Evolutionary conservation across 2,329 filamentous ascomycete species (phyloP), one percentile per base, ranked within the genome.

Genomic region (Emmonsia crescens): DNA sequence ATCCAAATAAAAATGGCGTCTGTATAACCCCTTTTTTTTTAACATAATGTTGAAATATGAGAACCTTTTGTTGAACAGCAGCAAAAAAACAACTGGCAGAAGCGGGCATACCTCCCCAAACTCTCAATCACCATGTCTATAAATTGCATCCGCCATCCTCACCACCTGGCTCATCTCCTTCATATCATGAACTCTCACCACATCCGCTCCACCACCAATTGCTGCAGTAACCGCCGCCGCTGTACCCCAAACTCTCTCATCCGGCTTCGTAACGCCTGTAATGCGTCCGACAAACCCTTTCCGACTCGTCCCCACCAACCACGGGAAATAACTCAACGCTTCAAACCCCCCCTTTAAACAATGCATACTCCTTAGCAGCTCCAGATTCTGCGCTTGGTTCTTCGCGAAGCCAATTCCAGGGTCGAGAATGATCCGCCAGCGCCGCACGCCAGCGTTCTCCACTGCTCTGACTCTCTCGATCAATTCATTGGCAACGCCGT

Each of bases 391-490:
- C 48, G 82, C 79, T 60, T 82, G 80, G 0, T 84, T 86, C 78
- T 99, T 99, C 61, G 94, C 91, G 72, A 99, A 99, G 0, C 94
- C 94, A 38, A 99, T 83, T 0, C 94, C 94, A 0, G 94, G 94
- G 72, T 99, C 94, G 1, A 97, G 84, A 40, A 97, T 86, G 66
- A 99, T 95, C 66, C 93, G 89, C 94, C 94, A 99, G 57, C 92
- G 86, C 3, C 89, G 83, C 51, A 99, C 83, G 0, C 94, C 94
- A 0, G 91, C 91, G 16, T 79, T 81, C 73, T 95, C 77, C n/a
- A 94, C 94, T 1, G 84, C 89, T 0, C 78, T 77, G 5, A 97
- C 82, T 19, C 92, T 87, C 9, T 76, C 80, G 2, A 82, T 77
- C 5, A 96, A 83, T 75, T 96, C 92, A 1, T 72, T 68, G 5